Evolutionary conservation across 1,284 basidiomycete genomes (phyloP).

Genomic region (Coriolopsis trogii): DNA sequence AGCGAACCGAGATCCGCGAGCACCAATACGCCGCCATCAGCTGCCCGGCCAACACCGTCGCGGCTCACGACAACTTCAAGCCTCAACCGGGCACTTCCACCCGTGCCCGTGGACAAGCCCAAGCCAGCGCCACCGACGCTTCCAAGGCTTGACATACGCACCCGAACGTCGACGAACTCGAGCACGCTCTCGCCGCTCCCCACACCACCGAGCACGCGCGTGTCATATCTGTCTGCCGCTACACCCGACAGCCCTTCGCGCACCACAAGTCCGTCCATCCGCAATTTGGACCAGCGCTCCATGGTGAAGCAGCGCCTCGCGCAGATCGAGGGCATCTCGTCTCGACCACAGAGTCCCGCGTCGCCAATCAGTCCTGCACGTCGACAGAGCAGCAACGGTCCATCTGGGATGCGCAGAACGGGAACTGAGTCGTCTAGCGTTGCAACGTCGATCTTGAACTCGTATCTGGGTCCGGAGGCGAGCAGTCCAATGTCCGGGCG

Average conservation of each 20-base stretch:
- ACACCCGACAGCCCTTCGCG: constrained; percentile 27
- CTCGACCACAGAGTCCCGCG: constrained; percentile 14
- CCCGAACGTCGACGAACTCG: constrained; percentile 19
- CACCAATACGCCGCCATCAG: background rate
- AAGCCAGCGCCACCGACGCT: constrained; percentile 3
- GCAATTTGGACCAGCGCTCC: constrained; percentile 50
- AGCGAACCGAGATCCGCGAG: background rate
- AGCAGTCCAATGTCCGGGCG: constrained; percentile 21
- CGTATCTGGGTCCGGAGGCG: constrained; percentile 17
- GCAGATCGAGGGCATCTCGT: constrained; percentile 39
- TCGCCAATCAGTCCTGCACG: constrained; percentile 6
- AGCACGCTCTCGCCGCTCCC: constrained; percentile 26
- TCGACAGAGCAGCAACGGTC: constrained; percentile 5
- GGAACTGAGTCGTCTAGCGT: constrained; percentile 18
- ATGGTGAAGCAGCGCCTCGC: constrained; percentile 56
- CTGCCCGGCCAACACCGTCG: background rate
- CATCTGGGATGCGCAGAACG: constrained; percentile 17
- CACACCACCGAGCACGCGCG: constrained; percentile 18
- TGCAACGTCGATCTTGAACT: constrained; percentile 27
- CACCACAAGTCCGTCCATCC: constrained; percentile 52
- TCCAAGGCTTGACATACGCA: constrained; percentile 24
- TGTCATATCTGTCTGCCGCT: constrained; percentile 10
- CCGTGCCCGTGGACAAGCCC: constrained; percentile 27
- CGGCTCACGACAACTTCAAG: constrained; percentile 6
- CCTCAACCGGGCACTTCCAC: constrained; percentile 35